Percentiles rank a stretch among this genome's conserved stretches.
Evolutionary conservation across 192 early-diverging fungal species (phyloP).

Genomic region (Coemansia sp.): DNA sequence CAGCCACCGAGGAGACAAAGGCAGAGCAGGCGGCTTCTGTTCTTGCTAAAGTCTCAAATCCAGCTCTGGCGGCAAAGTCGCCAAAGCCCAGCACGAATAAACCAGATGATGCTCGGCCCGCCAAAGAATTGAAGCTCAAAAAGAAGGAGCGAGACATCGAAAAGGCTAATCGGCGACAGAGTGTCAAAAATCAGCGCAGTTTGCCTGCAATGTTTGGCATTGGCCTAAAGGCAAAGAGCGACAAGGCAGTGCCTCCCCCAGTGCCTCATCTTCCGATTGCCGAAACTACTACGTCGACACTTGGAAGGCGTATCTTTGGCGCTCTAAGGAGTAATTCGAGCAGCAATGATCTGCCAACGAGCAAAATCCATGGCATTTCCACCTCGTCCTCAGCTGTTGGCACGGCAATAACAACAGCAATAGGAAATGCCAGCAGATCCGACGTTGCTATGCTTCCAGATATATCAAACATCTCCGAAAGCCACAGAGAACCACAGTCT

Average conservation of each 20-base stretch:
- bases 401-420: background rate
- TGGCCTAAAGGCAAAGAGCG: conserved; percentile 34
- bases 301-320: conserved; percentile 48
- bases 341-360: conserved; percentile 11
- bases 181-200: conserved; percentile 55
- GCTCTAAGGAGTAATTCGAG: conserved; percentile 37
- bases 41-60: background rate
- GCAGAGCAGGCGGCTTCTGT: background rate
- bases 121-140: conserved; percentile 13
- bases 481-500: background rate
- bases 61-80: background rate
- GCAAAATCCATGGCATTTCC: conserved; percentile 5
- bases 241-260: conserved; percentile 38
- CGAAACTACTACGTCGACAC: conserved; percentile 17
- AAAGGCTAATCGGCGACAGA: conserved; percentile 48
- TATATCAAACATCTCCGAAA: background rate
- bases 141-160: conserved; percentile 27
- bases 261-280: conserved; percentile 33
- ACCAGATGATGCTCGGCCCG: conserved; percentile 2
- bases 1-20: background rate
- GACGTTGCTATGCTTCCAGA: background rate
- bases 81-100: background rate
- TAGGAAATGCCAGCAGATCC: background rate
- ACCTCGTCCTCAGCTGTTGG: background rate
- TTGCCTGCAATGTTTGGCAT: conserved; percentile 55